These are phyloP conservation scores for Trypanosoma boissoni DNA, from an alignment of 208 protist genomes.

Conservation along the genomic window DNA sequence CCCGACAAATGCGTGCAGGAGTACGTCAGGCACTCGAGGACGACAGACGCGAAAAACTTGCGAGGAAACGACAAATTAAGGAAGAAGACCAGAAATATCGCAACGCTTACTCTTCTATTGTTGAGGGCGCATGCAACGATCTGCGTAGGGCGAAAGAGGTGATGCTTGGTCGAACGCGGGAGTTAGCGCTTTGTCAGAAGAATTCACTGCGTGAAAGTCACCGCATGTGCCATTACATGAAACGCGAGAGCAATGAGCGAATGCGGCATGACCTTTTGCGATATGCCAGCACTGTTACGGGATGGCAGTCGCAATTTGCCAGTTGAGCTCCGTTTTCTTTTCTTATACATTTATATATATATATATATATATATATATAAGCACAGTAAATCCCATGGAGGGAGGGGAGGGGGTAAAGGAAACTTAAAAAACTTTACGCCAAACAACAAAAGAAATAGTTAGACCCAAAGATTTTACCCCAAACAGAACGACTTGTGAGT, in stretches of 20 bases:
- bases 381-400: not conserved
- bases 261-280: conserved; percentile 56
- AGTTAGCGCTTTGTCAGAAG: conserved; percentile 66
- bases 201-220: conserved; percentile 64
- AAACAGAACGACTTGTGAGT: too few species aligned
- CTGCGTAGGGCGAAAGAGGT: conserved; percentile 48
- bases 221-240: conserved; percentile 59
- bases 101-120: conserved; percentile 62
- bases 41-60: conserved; percentile 34
- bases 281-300: conserved; percentile 65
- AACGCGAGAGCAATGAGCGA: conserved; percentile 51
- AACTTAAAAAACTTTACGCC: too few species aligned
- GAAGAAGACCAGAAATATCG: conserved; percentile 82
- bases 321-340: conserved; percentile 20
- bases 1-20: conserved; percentile 41
- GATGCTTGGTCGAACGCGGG: conserved; percentile 66
- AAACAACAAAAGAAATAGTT: too few species aligned
- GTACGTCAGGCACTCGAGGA: conserved; percentile 33
- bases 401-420: too few species aligned
- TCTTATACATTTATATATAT: conserved; percentile 4
- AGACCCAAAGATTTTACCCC: too few species aligned
- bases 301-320: conserved; percentile 72
- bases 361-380: not conserved
- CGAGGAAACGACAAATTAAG: conserved; percentile 52
- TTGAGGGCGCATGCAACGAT: conserved; percentile 68